These are phyloP conservation scores for Lachancea sp. DNA, from an alignment of 805 yeast species.

Conservation along the genomic window DNA sequence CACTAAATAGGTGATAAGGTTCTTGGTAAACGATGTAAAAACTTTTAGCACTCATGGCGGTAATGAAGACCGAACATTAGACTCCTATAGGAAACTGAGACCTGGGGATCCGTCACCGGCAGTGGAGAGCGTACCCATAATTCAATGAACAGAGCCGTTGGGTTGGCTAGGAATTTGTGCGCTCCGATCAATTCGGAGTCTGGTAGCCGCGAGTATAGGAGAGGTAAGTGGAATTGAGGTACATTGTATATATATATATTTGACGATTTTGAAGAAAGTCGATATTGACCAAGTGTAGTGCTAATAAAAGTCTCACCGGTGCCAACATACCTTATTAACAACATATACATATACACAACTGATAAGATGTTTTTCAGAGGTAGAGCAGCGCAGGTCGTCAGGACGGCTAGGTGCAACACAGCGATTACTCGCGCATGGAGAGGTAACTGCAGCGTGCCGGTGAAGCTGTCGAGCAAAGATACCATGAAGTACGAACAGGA, in stretches of 20 bases:
- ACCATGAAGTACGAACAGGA: conserved; percentile 65
- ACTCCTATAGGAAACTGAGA: not conserved
- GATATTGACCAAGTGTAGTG: no score
- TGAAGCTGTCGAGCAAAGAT: conserved; percentile 52
- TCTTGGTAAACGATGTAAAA: not conserved
- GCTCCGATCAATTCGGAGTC: not conserved
- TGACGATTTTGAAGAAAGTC: not conserved
- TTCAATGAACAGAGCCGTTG: conserved; percentile 89
- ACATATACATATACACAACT: not conserved
- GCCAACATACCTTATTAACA: not conserved
- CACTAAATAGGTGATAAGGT: no score
- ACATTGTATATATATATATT: not conserved
- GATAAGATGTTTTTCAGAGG: not conserved
- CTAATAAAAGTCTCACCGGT: not conserved
- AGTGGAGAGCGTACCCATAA: no score
- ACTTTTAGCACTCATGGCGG: not conserved
- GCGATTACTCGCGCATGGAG: not conserved
- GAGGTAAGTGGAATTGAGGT: not conserved
- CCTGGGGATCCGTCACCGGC: no score
- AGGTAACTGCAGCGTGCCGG: conserved; percentile 11
- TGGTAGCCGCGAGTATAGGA: not conserved
- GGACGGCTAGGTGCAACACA: not conserved
- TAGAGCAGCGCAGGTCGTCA: not conserved
- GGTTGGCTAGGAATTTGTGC: no score
- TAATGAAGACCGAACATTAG: not conserved